Evolutionary conservation across 1,284 basidiomycete genomes (phyloP).

Genomic region (Exobasidium rhododendri): DNA sequence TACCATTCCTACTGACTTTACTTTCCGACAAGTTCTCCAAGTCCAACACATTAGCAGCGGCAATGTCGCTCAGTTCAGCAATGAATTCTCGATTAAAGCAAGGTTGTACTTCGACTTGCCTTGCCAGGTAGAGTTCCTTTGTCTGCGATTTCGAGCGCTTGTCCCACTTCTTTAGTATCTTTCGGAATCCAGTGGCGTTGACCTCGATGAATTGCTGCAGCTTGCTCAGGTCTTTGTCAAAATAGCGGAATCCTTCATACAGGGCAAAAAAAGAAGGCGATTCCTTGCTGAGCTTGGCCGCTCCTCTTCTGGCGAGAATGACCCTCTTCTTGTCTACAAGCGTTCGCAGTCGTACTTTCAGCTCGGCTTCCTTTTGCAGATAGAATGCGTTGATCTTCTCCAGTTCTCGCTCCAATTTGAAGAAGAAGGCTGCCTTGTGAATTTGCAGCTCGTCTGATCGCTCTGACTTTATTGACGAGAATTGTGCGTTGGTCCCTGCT

Average conservation of each 20-base stretch:
- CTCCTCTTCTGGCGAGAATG: slow-evolving; percentile 51
- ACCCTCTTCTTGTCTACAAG: slow-evolving; percentile 85
- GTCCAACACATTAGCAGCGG: slow-evolving; percentile 86
- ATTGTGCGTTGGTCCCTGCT: slow-evolving; percentile 25
- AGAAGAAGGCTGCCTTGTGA: slow-evolving; percentile 97
- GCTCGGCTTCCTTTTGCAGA: slow-evolving; percentile 92
- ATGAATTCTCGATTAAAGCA: slow-evolving; percentile 84
- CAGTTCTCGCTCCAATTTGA: slow-evolving; percentile 93
- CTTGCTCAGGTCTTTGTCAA: slow-evolving; percentile 94
- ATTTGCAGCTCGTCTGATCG: slow-evolving; percentile 58
- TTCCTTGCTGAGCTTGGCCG: slow-evolving; percentile 41
- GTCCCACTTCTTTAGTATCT: slow-evolving; percentile 99
- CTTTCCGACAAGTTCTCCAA: slow-evolving; percentile 66
- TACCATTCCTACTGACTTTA: slow-evolving; percentile 4
- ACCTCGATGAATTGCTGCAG: slow-evolving; percentile 96
- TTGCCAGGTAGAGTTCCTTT: slow-evolving; percentile 91
- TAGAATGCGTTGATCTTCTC: slow-evolving; percentile 99
- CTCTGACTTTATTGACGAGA: slow-evolving; percentile 33
- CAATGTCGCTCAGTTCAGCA: slow-evolving; percentile 89
- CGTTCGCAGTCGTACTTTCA: slow-evolving; percentile 81
- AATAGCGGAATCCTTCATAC: slow-evolving; percentile 89
- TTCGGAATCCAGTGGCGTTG: slow-evolving; percentile 94
- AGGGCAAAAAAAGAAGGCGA: slow-evolving; percentile 61
- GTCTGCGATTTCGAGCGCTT: slow-evolving; percentile 90
- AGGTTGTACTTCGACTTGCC: slow-evolving; percentile 94